phyloP scores from a whole-genome alignment of 108 stramenopile genomes.

The Parietichytrium sp. region DNA sequence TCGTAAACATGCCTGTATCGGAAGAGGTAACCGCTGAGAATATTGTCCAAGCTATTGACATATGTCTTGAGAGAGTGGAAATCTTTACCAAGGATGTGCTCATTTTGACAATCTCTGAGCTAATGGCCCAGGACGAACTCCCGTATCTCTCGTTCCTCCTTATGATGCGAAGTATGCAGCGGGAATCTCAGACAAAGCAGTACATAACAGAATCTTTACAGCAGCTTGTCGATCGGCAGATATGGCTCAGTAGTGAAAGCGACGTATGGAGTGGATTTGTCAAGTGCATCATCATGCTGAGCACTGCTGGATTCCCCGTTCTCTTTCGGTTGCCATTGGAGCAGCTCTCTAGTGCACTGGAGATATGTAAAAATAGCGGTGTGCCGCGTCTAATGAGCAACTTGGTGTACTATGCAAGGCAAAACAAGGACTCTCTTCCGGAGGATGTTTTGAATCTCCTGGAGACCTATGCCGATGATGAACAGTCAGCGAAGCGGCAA shows the following conservation, averaged over 20 bases:
- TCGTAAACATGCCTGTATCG: slow-evolving; percentile 33
- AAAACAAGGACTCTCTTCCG: not conserved
- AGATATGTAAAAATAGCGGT: not conserved
- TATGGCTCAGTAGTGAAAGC: not conserved
- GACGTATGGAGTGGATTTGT: not conserved
- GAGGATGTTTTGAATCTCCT: not conserved
- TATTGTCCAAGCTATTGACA: not conserved
- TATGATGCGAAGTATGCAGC: slow-evolving; percentile 11
- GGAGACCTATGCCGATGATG: not conserved
- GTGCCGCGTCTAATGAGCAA: slow-evolving; percentile 29
- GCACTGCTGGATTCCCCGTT: not conserved
- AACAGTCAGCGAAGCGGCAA: not conserved
- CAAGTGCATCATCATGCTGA: not conserved
- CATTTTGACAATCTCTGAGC: not conserved
- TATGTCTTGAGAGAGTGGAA: slow-evolving; percentile 1
- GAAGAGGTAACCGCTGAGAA: not conserved
- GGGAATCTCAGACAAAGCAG: not conserved
- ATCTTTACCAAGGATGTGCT: slow-evolving; percentile 8
- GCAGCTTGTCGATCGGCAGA: slow-evolving; percentile 22
- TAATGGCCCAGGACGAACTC: not conserved
- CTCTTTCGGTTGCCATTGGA: not conserved
- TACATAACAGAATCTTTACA: not conserved
- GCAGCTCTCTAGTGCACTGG: not conserved
- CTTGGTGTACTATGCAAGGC: slow-evolving; percentile 35
- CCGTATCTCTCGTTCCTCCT: not conserved